These are phyloP conservation scores for Saccharomycopsis selenospora DNA, from an alignment of 805 yeast species.

Conservation along the genomic window DNA sequence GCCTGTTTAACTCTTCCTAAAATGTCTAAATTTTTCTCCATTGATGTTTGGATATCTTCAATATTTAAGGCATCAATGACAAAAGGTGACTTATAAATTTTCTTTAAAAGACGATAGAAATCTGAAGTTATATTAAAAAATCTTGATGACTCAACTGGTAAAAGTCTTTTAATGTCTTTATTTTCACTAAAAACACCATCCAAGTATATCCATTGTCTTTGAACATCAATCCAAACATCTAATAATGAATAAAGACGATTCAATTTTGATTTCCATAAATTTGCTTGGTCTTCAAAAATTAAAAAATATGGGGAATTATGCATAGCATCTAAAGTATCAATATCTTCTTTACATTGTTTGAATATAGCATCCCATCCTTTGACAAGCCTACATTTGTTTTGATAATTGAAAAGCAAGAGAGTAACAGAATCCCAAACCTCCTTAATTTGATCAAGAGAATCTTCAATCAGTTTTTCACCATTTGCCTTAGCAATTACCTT, in stretches of 20 bases:
- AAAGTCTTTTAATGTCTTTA: conserved; percentile 49
- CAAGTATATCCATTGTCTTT: conserved; percentile 81
- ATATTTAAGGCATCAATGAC: conserved; percentile 51
- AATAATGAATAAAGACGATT: conserved; percentile 43
- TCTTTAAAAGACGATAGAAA: conserved; percentile 43
- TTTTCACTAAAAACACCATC: conserved; percentile 66
- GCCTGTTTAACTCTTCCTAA: conserved; percentile 55
- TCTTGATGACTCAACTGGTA: conserved; percentile 64
- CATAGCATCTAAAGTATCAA: conserved; percentile 62
- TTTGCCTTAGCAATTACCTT: conserved; percentile 54
- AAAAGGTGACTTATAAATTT: conserved; percentile 39
- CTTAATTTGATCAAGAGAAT: conserved; percentile 43
- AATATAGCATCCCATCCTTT: conserved; percentile 62
- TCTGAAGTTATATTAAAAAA: conserved; percentile 60
- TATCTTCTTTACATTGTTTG: conserved; percentile 50
- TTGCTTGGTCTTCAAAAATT: conserved; percentile 52
- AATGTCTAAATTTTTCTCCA: conserved; percentile 50
- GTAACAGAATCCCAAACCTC: conserved; percentile 46
- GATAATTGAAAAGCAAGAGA: conserved; percentile 49
- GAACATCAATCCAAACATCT: conserved; percentile 76
- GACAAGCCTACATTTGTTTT: conserved; percentile 47
- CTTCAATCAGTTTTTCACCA: conserved; percentile 63
- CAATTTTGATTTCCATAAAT: conserved; percentile 50
- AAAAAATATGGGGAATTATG: conserved; percentile 55
- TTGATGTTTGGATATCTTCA: conserved; percentile 38